Evolutionary conservation across 2,329 filamentous ascomycete species (phyloP), one percentile per base, ranked within the genome.

Genomic region (Pestalotiopsis sp.): DNA sequence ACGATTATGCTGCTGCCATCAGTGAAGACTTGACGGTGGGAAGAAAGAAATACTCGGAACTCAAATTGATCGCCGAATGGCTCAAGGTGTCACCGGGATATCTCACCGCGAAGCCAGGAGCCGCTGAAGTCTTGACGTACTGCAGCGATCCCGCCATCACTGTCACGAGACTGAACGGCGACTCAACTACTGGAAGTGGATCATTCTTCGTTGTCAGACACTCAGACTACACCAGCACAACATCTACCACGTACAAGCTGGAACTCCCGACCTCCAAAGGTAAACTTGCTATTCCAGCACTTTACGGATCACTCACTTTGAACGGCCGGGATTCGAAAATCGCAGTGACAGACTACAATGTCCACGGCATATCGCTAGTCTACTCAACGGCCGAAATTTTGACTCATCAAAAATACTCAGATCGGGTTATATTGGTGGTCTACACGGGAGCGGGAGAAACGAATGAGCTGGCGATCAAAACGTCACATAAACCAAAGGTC

Each of bases 1-100:
- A 88, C 63, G 86, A 89, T 69, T 89, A 88, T 65, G 85, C 82
- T 11, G 81, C 84, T 5, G 82, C 85, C 9, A 93, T 95, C 66
- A 85, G 86, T 1, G 93, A 96, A 75, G 89, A 92, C 56, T 86
- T 92, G 27, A 86, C 86, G 1, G 82, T 95, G 3, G 81, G 84
- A 36, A 86, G 92, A 2, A 92, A 94, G 75, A 95, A 95, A 77
- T 95, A 94, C 77, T 91, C 89, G 56, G 92, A 96, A 77, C 83
- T 93, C 31, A 96, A 95, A 75, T 86, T 95, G 1, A 82, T 93
- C 70, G 92, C 88, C 27, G 91, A 93, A 73, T 95, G 95, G 78
- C 78, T 93, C 65, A 91, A 91, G 73, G 91, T 90, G 0, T 93
- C 91, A 0, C 90, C 92, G 0, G 88, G 87, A 0, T 95, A 93